Conservation (phyloP, 169 alveolate genomes). For the Besnoitia besnoiti region DNA sequence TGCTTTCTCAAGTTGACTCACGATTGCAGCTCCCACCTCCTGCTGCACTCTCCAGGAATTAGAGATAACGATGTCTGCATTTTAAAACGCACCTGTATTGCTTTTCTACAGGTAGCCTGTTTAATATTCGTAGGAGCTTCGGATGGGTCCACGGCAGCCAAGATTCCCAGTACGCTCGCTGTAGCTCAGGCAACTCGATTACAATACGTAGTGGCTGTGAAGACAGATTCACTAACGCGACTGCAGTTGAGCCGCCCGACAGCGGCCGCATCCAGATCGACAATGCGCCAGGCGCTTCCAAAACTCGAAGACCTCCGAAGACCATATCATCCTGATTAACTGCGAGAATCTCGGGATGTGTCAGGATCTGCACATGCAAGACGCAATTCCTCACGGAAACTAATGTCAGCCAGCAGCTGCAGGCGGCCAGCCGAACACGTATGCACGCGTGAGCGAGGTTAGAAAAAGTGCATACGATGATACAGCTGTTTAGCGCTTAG, state of each 20-base stretch:
- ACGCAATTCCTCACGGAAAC: no score
- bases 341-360: slow-evolving; percentile 79
- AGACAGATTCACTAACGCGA: slow-evolving; percentile 16
- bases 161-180: background rate
- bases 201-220: background rate
- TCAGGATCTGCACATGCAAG: slow-evolving; percentile 62
- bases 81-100: background rate
- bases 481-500: no score
- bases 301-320: slow-evolving; percentile 69
- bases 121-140: background rate
- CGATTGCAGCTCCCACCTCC: no score
- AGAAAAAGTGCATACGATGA: no score
- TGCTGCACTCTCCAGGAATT: no score
- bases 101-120: background rate
- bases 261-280: slow-evolving; percentile 40
- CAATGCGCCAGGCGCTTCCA: background rate
- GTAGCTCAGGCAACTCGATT: background rate
- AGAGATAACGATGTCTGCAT: no score
- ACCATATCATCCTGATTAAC: slow-evolving; percentile 82
- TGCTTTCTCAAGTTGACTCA: no score
- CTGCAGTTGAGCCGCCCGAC: background rate
- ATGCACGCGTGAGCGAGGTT: no score
- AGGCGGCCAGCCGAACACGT: no score
- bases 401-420: no score
- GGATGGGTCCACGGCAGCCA: background rate